Percentiles rank a stretch among this genome's conserved stretches.
phyloP scores from a whole-genome alignment of 768 basidiomycete species.

The Strobilomyces dryophilus region DNA sequence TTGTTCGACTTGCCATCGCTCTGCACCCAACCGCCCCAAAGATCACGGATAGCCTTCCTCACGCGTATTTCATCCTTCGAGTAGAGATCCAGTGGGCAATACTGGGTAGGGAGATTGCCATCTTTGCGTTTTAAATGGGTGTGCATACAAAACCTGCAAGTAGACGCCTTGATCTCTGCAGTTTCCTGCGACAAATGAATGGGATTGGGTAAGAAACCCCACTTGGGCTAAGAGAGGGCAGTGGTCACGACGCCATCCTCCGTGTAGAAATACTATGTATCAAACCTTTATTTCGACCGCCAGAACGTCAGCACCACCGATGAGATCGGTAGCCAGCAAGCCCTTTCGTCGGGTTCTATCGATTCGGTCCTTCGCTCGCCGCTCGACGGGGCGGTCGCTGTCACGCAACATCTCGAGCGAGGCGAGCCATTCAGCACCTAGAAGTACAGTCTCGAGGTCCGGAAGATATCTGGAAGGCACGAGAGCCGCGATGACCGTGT shows the following conservation, averaged over 20 bases:
- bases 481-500: constrained; percentile 57
- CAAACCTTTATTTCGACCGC: constrained; percentile 90
- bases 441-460: constrained; percentile 43
- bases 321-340: constrained; percentile 76
- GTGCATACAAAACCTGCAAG: constrained; percentile 94
- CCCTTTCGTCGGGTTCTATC: constrained; percentile 54
- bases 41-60: constrained; percentile 53
- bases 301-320: constrained; percentile 53
- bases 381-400: constrained; percentile 47
- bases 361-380: constrained; percentile 54
- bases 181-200: constrained; percentile 58
- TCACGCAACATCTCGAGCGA: constrained; percentile 46
- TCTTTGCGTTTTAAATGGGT: constrained; percentile 45
- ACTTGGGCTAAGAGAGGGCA: constrained; percentile 72
- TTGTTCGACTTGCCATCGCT: constrained; percentile 74
- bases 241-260: neutral
- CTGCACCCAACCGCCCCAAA: constrained; percentile 72
- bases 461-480: constrained; percentile 62
- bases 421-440: constrained; percentile 56
- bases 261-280: neutral
- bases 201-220: constrained; percentile 82
- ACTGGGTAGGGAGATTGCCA: constrained; percentile 38
- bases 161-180: constrained; percentile 53
- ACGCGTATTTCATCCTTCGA: constrained; percentile 64
- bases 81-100: constrained; percentile 91